Evolutionary conservation across 495 filamentous ascomycete genomes (phyloP), one percentile per base, ranked within the genome.

Genomic region (Hypoxylon trugodes): DNA sequence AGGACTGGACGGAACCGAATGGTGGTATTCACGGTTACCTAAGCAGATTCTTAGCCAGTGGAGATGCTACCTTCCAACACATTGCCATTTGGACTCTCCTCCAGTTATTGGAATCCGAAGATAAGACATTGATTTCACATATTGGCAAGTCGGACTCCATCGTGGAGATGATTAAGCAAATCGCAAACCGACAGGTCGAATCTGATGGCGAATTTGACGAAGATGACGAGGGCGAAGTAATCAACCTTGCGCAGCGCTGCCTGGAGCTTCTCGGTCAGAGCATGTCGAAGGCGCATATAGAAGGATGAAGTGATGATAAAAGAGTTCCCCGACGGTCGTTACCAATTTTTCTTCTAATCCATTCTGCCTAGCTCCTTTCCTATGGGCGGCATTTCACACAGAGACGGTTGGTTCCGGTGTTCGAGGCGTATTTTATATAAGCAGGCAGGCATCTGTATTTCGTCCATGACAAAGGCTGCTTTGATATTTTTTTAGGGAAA

Each of bases 61-160:
- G 92, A 35, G 95, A 98, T 72, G 88, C 96, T 9, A 98, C 95
- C 1, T 98, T 98, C 81, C 95, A 98, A 73, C 95, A 98, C 74
- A 98, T 98, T 67, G 94, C 95, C 30, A 97, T 97, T 64, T 98
- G 95, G 95, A 98, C 95, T 0, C 79, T 98, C 38, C 86, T 98
- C 7, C 95, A 98, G 70, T 85, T 98, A 2, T 85, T 98, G 13
- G 95, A 98, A 74, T 96, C 95, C 0, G 93, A 95, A 70, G 93
- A 98, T 66, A 84, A 87, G 73, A 88, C 87, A 50, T 82, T 98
- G 28, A 89, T 97, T 40, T 84, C 85, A 19, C 86, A 91, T 18
- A 97, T 98, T 54, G 86, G 90, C 47, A 88, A 93, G 65, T 91
- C 92, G 4, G 88, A 93, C 32, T 90, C 94, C 49, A 87, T 98